Evolutionary conservation across 2,329 filamentous ascomycete genomes (phyloP), one percentile per base, ranked within the genome.

Genomic region (Trichophyton schoenleinii): DNA sequence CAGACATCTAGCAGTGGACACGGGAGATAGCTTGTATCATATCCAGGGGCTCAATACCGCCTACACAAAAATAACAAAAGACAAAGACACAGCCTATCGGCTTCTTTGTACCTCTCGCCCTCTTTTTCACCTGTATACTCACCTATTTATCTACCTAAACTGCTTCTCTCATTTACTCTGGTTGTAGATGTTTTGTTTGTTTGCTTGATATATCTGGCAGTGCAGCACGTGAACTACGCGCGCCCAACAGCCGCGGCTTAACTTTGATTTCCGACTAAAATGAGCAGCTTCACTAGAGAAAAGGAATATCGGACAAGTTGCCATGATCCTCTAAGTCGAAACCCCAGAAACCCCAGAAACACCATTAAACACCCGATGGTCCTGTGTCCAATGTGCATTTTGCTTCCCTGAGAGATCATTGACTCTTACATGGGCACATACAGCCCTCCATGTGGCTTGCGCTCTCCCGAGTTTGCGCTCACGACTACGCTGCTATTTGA

Each of bases 171-270:
- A 8, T 49, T 25, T 22, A 48, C 20, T 20, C 7, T 7, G 44
- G 15, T 28, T 52, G 46, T 52, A 28, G 8, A 13, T 44, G 41
- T 44, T 52, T 52, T 28, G 20, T 52, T 52, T 52, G 20, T 25
- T 15, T 13, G 8, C 28, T 36, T 36, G 52, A 55, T 36, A 11
- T 5, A 53, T 31, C 28, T 18, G 49, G 52, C 28, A 55, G 52
- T 55, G 28, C 13, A 55, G 52, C 52, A 55, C 52, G 52, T 55
- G 52, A 55, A 55, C 52, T 55, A 28, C 52, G 52, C 52, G 52
- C 52, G 52, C 28, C 52, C 52, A 36, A 36, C 52, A 55, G 31
- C 52, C 52, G 52, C 52, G 52, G 52, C 52, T 55, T 28, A 55
- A 55, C 28, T 55, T 36, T 34, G 52, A 20, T 25, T 52, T 25